Evolutionary conservation across 345 rosid species (phyloP).

Genomic region (Gossypium arboreum): DNA sequence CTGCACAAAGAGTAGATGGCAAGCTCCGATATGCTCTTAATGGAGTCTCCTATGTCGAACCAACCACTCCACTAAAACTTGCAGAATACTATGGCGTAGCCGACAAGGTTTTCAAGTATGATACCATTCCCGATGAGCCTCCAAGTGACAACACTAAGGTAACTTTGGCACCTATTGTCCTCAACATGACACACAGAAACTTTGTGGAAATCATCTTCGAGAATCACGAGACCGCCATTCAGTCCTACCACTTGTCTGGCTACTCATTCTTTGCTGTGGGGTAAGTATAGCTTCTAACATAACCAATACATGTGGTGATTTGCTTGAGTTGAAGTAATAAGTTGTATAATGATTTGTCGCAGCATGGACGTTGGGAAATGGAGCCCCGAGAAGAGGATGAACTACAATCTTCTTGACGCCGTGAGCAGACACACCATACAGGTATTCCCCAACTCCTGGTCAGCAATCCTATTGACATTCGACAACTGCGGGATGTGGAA

Average conservation of each 20-base stretch:
- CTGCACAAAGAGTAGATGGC: conserved; percentile 30
- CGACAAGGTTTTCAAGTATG: conserved; percentile 55
- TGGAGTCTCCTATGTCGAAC: conserved; percentile 54
- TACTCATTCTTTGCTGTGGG: conserved; percentile 76
- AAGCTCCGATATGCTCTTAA: conserved; percentile 62
- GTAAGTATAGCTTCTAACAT: conserved; percentile 33
- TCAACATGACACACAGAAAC: conserved; percentile 62
- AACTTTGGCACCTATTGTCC: conserved; percentile 40
- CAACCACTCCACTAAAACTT: conserved; percentile 54
- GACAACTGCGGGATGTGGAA: conserved; percentile 98
- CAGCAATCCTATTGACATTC: conserved; percentile 72
- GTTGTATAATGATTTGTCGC: not conserved
- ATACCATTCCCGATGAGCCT: conserved; percentile 44
- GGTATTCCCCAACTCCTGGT: conserved; percentile 84
- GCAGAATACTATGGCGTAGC: conserved; percentile 53
- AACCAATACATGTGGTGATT: not conserved
- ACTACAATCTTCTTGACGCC: conserved; percentile 77
- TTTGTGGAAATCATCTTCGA: conserved; percentile 73
- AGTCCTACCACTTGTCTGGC: conserved; percentile 63
- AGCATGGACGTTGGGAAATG: conserved; percentile 74
- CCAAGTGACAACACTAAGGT: conserved; percentile 24
- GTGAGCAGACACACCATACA: conserved; percentile 86
- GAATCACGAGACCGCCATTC: conserved; percentile 67
- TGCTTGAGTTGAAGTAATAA: not conserved
- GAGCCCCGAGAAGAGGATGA: conserved; percentile 73